Conservation (phyloP, 73 alveolate genomes). For the Blepharisma stoltei region DNA sequence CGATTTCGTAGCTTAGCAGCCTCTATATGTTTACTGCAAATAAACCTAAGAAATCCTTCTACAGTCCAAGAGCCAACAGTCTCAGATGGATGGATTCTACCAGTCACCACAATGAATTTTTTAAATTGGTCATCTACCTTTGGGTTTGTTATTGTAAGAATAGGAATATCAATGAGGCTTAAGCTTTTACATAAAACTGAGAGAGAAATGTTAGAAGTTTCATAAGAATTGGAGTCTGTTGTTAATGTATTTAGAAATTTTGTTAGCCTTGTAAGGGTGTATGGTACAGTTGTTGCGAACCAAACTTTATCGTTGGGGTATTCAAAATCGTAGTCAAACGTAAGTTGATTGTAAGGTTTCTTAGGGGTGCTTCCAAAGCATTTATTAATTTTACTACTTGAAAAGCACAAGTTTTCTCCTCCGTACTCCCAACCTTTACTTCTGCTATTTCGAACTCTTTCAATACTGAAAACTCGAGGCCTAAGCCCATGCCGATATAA, state of each 20-base stretch:
- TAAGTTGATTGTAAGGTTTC: background rate
- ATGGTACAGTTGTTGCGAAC: constrained; percentile 93
- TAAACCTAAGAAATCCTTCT: constrained; percentile 47
- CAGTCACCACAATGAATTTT: constrained; percentile 39
- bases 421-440: constrained; percentile 8
- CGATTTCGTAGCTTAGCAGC: constrained; percentile 71
- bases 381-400: constrained; percentile 5
- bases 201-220: constrained; percentile 28
- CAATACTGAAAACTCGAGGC: constrained; percentile 19
- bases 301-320: constrained; percentile 43
- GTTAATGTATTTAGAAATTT: constrained; percentile 20
- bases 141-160: constrained; percentile 63
- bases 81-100: constrained; percentile 71
- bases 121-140: constrained; percentile 37
- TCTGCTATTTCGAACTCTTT: background rate
- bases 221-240: constrained; percentile 17
- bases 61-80: constrained; percentile 49
- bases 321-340: background rate
- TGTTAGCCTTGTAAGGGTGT: constrained; percentile 66
- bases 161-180: constrained; percentile 72
- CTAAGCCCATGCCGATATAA: constrained; percentile 72
- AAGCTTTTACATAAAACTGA: constrained; percentile 55
- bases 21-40: constrained; percentile 25
- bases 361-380: background rate
- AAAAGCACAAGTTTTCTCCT: constrained; percentile 2